Percentiles rank a stretch among this genome's conserved stretches.
Conservation (phyloP, 176 grass and related monocot genomes). For the Pontederia crassipes region DNA sequence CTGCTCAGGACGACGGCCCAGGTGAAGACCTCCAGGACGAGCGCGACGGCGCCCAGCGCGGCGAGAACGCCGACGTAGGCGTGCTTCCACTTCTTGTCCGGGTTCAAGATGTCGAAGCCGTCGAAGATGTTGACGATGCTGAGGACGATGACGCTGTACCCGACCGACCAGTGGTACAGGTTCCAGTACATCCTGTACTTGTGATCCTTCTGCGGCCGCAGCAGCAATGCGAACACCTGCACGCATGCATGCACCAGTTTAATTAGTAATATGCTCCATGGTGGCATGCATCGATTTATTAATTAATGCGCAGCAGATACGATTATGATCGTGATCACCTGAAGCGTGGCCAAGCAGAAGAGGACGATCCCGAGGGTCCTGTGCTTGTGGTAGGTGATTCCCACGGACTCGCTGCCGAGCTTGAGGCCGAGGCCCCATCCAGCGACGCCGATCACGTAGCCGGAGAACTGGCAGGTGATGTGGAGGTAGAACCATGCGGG, state of each 20-base stretch:
- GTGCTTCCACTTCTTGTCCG: conserved; percentile 52
- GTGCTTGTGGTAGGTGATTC: conserved; percentile 38
- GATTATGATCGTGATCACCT: conserved; percentile 22
- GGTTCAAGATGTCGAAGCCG: conserved; percentile 68
- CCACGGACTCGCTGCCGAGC: conserved; percentile 75
- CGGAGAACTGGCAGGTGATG: conserved; percentile 70
- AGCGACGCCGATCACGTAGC: conserved; percentile 67
- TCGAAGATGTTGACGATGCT: conserved; percentile 76
- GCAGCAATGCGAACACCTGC: conserved; percentile 67
- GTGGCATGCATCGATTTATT: not conserved
- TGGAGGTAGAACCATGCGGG: conserved; percentile 92
- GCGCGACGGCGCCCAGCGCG: conserved; percentile 34
- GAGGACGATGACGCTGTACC: conserved; percentile 58
- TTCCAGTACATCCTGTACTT: conserved; percentile 95
- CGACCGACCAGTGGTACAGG: conserved; percentile 64
- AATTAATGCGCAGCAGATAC: not conserved
- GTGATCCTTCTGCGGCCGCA: conserved; percentile 82
- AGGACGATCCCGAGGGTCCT: conserved; percentile 67
- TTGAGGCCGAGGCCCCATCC: conserved; percentile 89
- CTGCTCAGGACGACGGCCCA: conserved; percentile 55
- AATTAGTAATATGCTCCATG: not conserved
- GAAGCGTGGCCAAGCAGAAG: conserved; percentile 73
- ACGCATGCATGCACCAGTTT: not conserved
- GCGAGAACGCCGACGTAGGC: conserved; percentile 61
- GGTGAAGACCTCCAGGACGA: conserved; percentile 63